Percentiles rank a stretch among this genome's conserved stretches.
Conservation (phyloP, 352 stramenopile species). For the Globisporangium irregulare region DNA sequence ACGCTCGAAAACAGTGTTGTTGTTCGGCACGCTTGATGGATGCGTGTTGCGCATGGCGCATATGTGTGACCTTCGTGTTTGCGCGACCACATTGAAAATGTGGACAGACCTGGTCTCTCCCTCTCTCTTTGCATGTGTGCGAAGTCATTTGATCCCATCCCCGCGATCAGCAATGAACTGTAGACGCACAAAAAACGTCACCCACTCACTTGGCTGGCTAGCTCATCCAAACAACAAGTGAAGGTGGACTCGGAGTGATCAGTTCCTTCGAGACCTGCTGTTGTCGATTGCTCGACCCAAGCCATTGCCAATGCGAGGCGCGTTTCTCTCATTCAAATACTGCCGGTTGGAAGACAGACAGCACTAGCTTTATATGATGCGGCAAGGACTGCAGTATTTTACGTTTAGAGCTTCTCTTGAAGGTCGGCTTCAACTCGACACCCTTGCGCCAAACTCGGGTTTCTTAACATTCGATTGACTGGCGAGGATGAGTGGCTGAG, state of each 20-base stretch:
- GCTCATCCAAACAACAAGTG: neutral
- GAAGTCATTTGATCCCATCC: neutral
- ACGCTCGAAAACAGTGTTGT: too few species aligned
- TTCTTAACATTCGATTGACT: too few species aligned
- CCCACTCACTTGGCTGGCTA: neutral
- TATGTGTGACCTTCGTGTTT: neutral
- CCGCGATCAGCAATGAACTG: neutral
- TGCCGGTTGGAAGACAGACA: too few species aligned
- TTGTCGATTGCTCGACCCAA: neutral
- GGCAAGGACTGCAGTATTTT: too few species aligned
- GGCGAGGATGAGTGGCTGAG: neutral
- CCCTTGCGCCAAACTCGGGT: too few species aligned
- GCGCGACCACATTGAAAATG: neutral
- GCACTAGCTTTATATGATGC: too few species aligned
- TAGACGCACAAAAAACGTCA: neutral
- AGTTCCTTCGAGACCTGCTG: neutral
- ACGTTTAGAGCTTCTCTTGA: too few species aligned
- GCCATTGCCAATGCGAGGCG: neutral
- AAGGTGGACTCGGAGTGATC: neutral
- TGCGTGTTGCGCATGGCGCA: neutral
- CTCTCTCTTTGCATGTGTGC: too few species aligned
- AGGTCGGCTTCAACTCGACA: neutral
- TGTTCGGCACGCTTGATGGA: neutral
- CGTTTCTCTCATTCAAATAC: neutral
- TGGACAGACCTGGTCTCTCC: too few species aligned